Base-by-base conservation (phyloP, 345 rosid genomes). In the Abelmoschus esculentus region DNA sequence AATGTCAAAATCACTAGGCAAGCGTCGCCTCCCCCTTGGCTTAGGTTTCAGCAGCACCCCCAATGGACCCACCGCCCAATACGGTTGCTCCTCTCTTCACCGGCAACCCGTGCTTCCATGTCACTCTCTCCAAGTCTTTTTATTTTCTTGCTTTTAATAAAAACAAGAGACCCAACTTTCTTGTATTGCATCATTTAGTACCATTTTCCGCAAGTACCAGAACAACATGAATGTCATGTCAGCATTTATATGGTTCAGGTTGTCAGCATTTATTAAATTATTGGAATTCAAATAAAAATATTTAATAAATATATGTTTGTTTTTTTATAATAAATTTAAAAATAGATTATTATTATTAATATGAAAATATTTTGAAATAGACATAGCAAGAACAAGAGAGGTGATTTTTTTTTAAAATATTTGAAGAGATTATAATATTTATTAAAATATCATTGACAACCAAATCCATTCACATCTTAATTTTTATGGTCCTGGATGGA, bases 81-180 rank as follows among this genome's bases (percentile, higher is more conserved):
- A 77, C 83, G 86, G 83, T 79, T 89, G 96, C 93, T 49, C 81
- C 90, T 81, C 73, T 80, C 76, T 78, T 71, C 67, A 71, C 90
- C 88, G 90, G 90, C 97, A 85, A 86, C 86, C 87, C 91, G 87
- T 92, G 96, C 92, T 77, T 68, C 80, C 73, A 67, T 78, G 79
- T 84, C 86, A 80, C 74, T 69, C 83, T 81, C 83, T 53, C 66
- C 65, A 70, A 1, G 58, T 19, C 46, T 19, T 22, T 22, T 46
- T 7, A 19, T 17, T 1, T 26, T 26, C 32, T 26, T 56, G 5
- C 60, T 26, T 56, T 54, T 52, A n/a, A 17, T n/a, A 52, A 53
- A 53, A 53, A 53, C 4, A 56, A 22, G 9, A 22, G 2, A 56
- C 60, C 66, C 1, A 26, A 18, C 66, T 50, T 49, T 63, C 69